Evolutionary conservation across 306 rosid genomes (phyloP).

Genomic region (Corylus avellana): DNA sequence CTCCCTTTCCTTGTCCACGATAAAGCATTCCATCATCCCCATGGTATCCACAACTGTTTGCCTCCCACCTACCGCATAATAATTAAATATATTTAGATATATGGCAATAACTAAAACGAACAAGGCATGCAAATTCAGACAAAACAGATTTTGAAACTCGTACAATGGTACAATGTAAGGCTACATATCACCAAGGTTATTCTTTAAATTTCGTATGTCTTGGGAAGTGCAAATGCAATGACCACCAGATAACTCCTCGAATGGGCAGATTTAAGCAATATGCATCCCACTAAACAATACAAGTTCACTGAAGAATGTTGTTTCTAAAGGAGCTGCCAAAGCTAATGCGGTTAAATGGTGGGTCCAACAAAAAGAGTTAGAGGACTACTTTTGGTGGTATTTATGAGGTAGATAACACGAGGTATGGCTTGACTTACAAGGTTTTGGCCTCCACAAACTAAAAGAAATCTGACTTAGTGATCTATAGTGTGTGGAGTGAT

Average conservation of each 20-base stretch:
- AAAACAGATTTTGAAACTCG: not conserved
- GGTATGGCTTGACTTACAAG: not conserved
- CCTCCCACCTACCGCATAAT: slow-evolving; percentile 72
- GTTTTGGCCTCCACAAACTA: not conserved
- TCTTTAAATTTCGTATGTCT: not conserved
- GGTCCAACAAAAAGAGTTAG: not conserved
- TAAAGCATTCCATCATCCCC: slow-evolving; percentile 95
- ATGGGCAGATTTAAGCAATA: not conserved
- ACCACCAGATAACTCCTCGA: not conserved
- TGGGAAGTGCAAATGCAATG: not conserved
- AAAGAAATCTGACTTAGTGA: not conserved
- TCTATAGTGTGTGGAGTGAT: not conserved
- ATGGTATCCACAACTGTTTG: slow-evolving; percentile 94
- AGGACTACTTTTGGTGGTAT: not conserved
- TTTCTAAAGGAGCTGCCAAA: not conserved
- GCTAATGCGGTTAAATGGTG: not conserved
- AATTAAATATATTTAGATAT: not conserved
- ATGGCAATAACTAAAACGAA: not conserved
- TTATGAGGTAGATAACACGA: not conserved
- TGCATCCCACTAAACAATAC: not conserved
- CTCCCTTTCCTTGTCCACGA: slow-evolving; percentile 75
- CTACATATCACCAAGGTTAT: not conserved
- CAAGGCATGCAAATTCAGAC: not conserved
- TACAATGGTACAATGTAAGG: not conserved
- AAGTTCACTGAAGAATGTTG: not conserved